Percentiles rank a stretch among this genome's conserved stretches.
These are phyloP conservation scores for Gossypium schwendimanii DNA, from an alignment of 441 rosid species.

Conservation along the genomic window DNA sequence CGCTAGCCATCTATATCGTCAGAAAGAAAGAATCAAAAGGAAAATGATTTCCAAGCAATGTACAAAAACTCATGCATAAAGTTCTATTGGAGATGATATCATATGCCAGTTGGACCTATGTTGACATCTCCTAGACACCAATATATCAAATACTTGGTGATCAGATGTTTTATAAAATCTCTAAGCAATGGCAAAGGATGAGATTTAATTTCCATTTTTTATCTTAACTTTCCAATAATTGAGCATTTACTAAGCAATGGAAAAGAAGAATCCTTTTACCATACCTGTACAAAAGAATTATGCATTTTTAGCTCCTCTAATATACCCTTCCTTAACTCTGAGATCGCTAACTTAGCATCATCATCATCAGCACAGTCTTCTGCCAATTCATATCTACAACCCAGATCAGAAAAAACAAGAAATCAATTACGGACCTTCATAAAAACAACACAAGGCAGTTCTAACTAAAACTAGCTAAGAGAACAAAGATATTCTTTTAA, in stretches of 20 bases:
- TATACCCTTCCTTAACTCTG: conserved; percentile 46
- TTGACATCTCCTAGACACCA: not conserved
- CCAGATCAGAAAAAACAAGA: conserved; percentile 1
- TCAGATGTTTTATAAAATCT: not conserved
- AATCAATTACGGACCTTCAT: not conserved
- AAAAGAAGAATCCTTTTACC: conserved; percentile 9
- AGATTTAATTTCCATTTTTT: conserved; percentile 1
- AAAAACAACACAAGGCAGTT: not conserved
- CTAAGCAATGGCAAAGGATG: not conserved
- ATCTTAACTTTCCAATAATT: not conserved
- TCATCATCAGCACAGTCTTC: conserved; percentile 82
- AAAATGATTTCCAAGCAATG: not conserved
- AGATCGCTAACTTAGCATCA: conserved; percentile 52
- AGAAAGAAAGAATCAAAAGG: not conserved
- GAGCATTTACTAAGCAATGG: not conserved
- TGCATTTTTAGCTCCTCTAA: conserved; percentile 63
- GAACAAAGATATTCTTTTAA: conserved; percentile 2
- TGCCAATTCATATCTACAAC: conserved; percentile 54
- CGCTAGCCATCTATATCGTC: not conserved
- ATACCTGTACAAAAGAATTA: conserved; percentile 47
- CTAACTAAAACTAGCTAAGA: not conserved
- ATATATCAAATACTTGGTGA: not conserved
- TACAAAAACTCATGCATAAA: not conserved
- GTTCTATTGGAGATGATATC: not conserved
- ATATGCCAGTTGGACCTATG: not conserved